These are phyloP conservation scores for Rhinocladiella mackenziei DNA, from an alignment of 2,329 filamentous ascomycete species.

Conservation along the genomic window DNA sequence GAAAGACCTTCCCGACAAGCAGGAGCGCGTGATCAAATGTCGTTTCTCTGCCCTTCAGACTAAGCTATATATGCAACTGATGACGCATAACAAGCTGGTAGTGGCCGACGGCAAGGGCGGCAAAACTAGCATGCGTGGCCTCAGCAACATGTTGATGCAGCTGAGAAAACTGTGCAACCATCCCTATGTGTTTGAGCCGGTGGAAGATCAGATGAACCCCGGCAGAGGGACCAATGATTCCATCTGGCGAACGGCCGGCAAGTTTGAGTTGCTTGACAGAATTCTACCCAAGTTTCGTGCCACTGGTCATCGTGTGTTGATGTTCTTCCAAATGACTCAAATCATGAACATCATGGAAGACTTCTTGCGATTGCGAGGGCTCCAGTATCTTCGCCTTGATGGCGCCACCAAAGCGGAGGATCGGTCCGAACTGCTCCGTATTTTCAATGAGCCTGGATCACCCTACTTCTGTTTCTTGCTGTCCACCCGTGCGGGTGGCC, in stretches of 20 bases:
- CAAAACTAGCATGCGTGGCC: constrained; percentile 85
- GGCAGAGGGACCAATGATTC: constrained; percentile 82
- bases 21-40: constrained; percentile 98
- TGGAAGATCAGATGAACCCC: constrained; percentile 98
- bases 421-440: constrained; percentile 79
- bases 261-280: constrained; percentile 92
- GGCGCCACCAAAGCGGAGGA: constrained; percentile 98
- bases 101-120: constrained; percentile 94
- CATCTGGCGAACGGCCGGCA: constrained; percentile 91
- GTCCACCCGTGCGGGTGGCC: constrained; percentile 96
- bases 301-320: constrained; percentile 89
- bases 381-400: constrained; percentile 87
- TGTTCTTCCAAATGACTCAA: constrained; percentile 99
- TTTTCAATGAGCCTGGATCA: constrained; percentile 86
- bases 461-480: constrained; percentile 97
- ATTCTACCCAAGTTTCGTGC: constrained; percentile 88
- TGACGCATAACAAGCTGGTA: constrained; percentile 88
- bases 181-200: constrained; percentile 96
- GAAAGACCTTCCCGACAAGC: constrained; percentile 97
- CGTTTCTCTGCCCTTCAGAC: constrained; percentile 93
- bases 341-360: constrained; percentile 99
- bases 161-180: constrained; percentile 98
- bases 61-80: constrained; percentile 95
- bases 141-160: constrained; percentile 99
- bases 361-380: constrained; percentile 76